Evolutionary conservation across 225 moss, liverwort and hornwort species (phyloP), one percentile per base, ranked within the genome.

Genomic region (Pleurozium schreberi): DNA sequence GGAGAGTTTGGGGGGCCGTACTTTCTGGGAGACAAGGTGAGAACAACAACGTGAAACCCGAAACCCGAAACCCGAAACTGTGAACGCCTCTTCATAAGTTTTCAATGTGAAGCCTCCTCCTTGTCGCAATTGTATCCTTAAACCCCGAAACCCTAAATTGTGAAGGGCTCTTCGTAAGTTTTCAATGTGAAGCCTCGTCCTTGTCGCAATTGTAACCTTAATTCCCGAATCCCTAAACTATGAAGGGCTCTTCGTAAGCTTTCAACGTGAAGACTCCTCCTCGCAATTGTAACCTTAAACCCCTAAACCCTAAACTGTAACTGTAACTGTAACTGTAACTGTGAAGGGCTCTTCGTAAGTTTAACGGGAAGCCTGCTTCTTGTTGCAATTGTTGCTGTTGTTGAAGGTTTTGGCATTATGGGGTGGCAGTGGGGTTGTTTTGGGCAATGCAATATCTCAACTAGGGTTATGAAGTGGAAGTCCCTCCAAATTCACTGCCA

Each of bases 21-120:
- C 85, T 97, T 98, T 49, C 93, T 96, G 30, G 98, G 98, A 20
- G 91, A 79, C 65, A 80, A 95, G 94, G 97, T 89, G 68, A 78
- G 79, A 33, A 11, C 30, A 80, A 28, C 36, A 8, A 38, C 21
- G 23, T 61, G 21, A 28, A 81, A 81, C 9, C 34, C 22, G 5
- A 73, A 45, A 78, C 42, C 16, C 18, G 33, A 36, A 79, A 28
- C 12, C 59, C 40, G 9, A 33, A 60, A 45, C 64, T 64, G 18
- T 65, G 33, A 75, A 75, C 33, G 9, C 3, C 27, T 71, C 43
- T 42, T 71, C 42, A 8, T 42, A 71, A 42, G 43, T 26, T 43
- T 34, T 42, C 7, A 14, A 70, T 12, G 40, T 70, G 42, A 42
- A 70, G 26, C 42, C 42, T 26, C 6, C 8, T 70, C 12, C 21